Conservation (phyloP, 2,329 filamentous ascomycete species). For the Ilyonectria destructans region DNA sequence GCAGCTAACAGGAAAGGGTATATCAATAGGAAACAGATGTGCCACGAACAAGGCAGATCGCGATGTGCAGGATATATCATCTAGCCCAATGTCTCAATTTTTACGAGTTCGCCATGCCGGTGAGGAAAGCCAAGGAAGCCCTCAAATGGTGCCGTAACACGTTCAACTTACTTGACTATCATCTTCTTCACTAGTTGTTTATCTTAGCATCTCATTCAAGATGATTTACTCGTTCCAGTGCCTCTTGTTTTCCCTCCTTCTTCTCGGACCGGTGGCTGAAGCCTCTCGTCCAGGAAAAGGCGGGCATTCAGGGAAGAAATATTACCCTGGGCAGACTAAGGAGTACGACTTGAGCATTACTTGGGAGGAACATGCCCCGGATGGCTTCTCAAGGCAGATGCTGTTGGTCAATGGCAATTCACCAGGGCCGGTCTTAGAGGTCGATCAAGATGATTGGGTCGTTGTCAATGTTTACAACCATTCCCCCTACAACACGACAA, state of each 20-base stretch:
- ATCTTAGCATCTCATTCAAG: background rate
- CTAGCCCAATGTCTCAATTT: background rate
- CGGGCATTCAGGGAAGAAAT: background rate
- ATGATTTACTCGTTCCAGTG: constrained; percentile 19
- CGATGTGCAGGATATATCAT: background rate
- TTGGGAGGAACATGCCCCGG: constrained; percentile 58
- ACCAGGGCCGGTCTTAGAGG: constrained; percentile 73
- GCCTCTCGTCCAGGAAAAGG: background rate
- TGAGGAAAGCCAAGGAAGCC: constrained; percentile 6
- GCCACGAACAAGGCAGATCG: background rate
- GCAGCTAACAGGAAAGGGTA: background rate
- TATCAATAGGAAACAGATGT: background rate
- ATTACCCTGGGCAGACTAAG: constrained; percentile 26
- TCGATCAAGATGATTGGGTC: constrained; percentile 67
- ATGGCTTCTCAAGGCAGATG: constrained; percentile 63
- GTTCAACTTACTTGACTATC: constrained; percentile 12
- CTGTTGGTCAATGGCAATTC: constrained; percentile 73
- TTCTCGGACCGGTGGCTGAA: constrained; percentile 10
- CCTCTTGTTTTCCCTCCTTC: constrained; percentile 7
- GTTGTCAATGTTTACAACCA: constrained; percentile 63
- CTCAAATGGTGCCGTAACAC: constrained; percentile 21
- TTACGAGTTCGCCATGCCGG: background rate
- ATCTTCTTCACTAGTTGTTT: constrained; percentile 7
- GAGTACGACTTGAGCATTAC: constrained; percentile 53
- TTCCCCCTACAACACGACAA: constrained; percentile 63